Percentiles rank a stretch among this genome's conserved stretches.
These are phyloP conservation scores for Cladophialophora yegresii DNA, from an alignment of 2,329 filamentous ascomycete genomes.

Conservation along the genomic window DNA sequence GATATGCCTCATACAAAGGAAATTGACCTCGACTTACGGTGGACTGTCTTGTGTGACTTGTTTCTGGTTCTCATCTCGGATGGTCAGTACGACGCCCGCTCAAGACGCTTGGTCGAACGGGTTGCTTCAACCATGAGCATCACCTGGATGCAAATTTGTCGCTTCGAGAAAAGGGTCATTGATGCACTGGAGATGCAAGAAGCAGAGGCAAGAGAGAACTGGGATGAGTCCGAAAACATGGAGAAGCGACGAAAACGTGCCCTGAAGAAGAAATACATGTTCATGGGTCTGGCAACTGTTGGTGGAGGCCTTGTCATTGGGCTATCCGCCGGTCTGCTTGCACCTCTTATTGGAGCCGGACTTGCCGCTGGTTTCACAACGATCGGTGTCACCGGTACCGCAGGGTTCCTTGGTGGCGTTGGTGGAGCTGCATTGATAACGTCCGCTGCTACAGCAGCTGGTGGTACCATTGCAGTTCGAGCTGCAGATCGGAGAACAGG, in stretches of 20 bases:
- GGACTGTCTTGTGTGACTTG: constrained; percentile 94
- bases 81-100: constrained; percentile 86
- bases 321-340: constrained; percentile 84
- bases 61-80: constrained; percentile 97
- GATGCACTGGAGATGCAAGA: constrained; percentile 98
- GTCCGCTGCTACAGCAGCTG: constrained; percentile 80
- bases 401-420: constrained; percentile 84
- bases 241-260: constrained; percentile 79
- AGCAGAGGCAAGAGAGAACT: constrained; percentile 88
- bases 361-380: constrained; percentile 93
- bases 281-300: constrained; percentile 96
- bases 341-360: constrained; percentile 90
- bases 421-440: constrained; percentile 94
- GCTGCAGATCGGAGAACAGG: constrained; percentile 87
- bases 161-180: constrained; percentile 95
- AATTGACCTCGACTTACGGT: constrained; percentile 92
- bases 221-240: constrained; percentile 96
- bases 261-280: constrained; percentile 79
- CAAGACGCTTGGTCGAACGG: constrained; percentile 76
- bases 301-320: constrained; percentile 94
- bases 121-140: constrained; percentile 80
- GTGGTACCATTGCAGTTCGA: constrained; percentile 79
- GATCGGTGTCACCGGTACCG: constrained; percentile 86
- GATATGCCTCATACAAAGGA: constrained; percentile 78
- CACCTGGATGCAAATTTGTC: constrained; percentile 87